Evolutionary conservation across 164 flowering plant genomes (phyloP).

Genomic region (Taxillus chinensis): DNA sequence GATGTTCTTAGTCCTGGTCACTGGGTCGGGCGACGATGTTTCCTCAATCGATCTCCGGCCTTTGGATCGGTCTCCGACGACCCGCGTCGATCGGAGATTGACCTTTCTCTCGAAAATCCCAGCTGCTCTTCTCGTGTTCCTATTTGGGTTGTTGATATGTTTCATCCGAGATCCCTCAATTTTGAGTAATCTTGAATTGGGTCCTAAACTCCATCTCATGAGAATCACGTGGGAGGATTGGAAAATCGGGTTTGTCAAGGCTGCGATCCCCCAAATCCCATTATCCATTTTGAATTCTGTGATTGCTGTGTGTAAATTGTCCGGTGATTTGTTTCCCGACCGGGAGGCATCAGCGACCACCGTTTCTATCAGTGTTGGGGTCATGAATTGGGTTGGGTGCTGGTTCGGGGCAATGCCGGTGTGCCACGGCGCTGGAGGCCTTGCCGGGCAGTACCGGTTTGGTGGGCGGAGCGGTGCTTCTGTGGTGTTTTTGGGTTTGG

Average conservation of each 20-base stretch:
- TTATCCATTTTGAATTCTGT: slow-evolving; percentile 69
- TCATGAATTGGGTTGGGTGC: slow-evolving; percentile 73
- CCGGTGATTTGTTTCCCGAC: slow-evolving; percentile 64
- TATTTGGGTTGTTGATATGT: slow-evolving; percentile 49
- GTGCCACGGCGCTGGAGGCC: slow-evolving; percentile 83
- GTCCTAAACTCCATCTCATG: slow-evolving; percentile 47
- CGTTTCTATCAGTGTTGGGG: slow-evolving; percentile 70
- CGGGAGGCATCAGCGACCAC: slow-evolving; percentile 48
- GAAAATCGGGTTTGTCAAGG: slow-evolving; percentile 64
- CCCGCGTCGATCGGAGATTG: slow-evolving; percentile 13
- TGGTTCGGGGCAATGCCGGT: slow-evolving; percentile 93
- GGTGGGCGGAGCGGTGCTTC: slow-evolving; percentile 72
- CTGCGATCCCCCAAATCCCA: slow-evolving; percentile 83
- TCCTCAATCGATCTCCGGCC: neutral
- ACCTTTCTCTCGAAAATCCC: slow-evolving; percentile 43
- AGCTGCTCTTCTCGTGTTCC: slow-evolving; percentile 57
- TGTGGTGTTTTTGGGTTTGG: slow-evolving; percentile 53
- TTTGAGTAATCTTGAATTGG: slow-evolving; percentile 38
- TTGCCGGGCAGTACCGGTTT: slow-evolving; percentile 78
- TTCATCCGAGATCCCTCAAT: slow-evolving; percentile 66
- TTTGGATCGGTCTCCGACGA: neutral
- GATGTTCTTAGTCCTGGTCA: slow-evolving; percentile 40
- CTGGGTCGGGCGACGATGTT: slow-evolving; percentile 43
- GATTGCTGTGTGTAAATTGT: slow-evolving; percentile 76
- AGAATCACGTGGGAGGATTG: slow-evolving; percentile 65